Percentiles rank a stretch among this genome's conserved stretches.
Conservation (phyloP, 495 filamentous ascomycete species). For the Pyrenopolyporus hunteri region DNA sequence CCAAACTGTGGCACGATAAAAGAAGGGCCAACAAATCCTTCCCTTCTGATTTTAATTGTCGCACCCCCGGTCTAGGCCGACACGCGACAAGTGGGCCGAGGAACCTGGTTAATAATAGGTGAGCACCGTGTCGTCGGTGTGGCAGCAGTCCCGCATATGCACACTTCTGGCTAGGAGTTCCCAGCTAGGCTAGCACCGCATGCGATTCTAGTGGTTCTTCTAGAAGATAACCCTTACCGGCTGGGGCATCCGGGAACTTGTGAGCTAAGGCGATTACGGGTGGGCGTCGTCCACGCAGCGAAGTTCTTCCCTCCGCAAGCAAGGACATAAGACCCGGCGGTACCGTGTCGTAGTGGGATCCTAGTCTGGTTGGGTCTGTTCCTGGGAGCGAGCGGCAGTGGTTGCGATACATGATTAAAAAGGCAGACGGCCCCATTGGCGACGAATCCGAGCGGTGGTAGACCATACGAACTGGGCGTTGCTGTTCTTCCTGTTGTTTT, state of each 20-base stretch:
- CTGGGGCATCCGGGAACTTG: slow-evolving; percentile 30
- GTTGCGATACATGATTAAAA: slow-evolving; percentile 36
- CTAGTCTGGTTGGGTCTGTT: slow-evolving; percentile 15
- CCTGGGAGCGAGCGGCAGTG: slow-evolving; percentile 15
- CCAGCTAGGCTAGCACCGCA: slow-evolving; percentile 26
- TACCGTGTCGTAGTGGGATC: slow-evolving; percentile 32
- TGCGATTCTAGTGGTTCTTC: slow-evolving; percentile 40
- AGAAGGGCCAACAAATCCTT: slow-evolving; percentile 12
- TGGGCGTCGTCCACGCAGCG: slow-evolving; percentile 20
- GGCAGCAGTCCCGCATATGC: slow-evolving; percentile 37
- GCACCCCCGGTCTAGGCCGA: slow-evolving; percentile 34
- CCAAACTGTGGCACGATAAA: slow-evolving; percentile 10
- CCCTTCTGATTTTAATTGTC: slow-evolving; percentile 22
- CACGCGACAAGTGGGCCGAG: slow-evolving; percentile 37
- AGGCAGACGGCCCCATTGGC: slow-evolving; percentile 35
- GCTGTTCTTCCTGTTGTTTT: neutral
- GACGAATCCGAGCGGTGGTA: slow-evolving; percentile 13
- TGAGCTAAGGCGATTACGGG: slow-evolving; percentile 33
- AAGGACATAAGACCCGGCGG: slow-evolving; percentile 31
- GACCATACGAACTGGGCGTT: slow-evolving; percentile 23
- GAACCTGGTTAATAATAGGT: slow-evolving; percentile 40
- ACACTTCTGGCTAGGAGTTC: slow-evolving; percentile 27
- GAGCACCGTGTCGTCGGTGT: slow-evolving; percentile 38
- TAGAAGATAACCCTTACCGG: slow-evolving; percentile 37
- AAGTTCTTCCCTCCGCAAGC: slow-evolving; percentile 37